Base-by-base conservation (phyloP, 1,284 basidiomycete species). In the Ustilago sp. region DNA sequence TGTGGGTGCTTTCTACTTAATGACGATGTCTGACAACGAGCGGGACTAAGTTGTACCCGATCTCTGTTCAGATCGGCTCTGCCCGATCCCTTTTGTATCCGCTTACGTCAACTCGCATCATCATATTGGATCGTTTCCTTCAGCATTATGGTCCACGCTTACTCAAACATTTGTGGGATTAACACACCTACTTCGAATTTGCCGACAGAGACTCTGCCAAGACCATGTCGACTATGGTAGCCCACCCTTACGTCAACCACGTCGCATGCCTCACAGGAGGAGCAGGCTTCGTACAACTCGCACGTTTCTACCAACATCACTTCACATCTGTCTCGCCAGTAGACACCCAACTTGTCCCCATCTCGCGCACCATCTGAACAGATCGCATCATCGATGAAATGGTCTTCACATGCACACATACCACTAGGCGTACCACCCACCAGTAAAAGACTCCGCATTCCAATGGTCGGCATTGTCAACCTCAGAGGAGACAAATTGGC, bases 331-430 rank as follows among this genome's bases (percentile, higher is more conserved):
- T 68, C 32, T 65, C 62, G 6, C 71, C 71, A 3, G 53, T 47
- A 6, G 71, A 74, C 34, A 68, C 71, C 3, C 19, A 43, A 12
- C 61, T 74, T 0, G 41, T 74, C 3, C 55, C 55, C 12, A 64
- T 74, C 39, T 68, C 71, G 2, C 53, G 66, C 4, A 74, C 71
- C 1, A 59, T 74, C 3, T 66, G 65, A 1, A 43, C 59, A 0
- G 71, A 74, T 35, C 38, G 71, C 1, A 74, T 74, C 45, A 74
- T 74, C 23, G 71, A 74, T 38, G 71, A 74, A n/a, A 68, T 74
- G 65, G 62, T 74, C 17, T 74, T 74, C 45, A 38, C 34, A 4
- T 74, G 66, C 31, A 74, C 71, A 8, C 71, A 74, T 19, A 74
- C 71, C 2, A 74, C 71, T 12, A 5, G 71, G 71, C 8, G 59